Base-by-base conservation (phyloP, 1,139 yeast species). In the Protomyces pachydermus region DNA sequence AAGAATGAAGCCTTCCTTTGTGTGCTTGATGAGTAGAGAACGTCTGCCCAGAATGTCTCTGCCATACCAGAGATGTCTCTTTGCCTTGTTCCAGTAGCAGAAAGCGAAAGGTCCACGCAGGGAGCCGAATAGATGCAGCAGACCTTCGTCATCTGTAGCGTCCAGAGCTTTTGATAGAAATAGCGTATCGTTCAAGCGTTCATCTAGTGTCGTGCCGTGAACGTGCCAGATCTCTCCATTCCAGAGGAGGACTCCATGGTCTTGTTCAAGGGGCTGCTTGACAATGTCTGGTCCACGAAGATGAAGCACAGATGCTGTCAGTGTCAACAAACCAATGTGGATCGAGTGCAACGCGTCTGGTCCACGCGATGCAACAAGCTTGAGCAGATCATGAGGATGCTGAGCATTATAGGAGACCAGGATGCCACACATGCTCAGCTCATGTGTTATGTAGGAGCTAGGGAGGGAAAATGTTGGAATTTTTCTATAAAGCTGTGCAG, bases 81-180 rank as follows among this genome's bases (percentile, higher is more conserved):
- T 25, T 18, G 20, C 37, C 54, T 60, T 32, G 46, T 28, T 20
- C 28, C 25, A 50, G 79, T 79, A 74, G 77, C 83, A 76, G 67
- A 79, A 77, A 0, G 98, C 95, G 78, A 85, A 93, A 72, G 93
- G 98, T 1, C 99, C 99, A 38, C 81, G 78, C 35, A 89, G 69
- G 1, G 63, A 65, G n/a, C 76, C 73, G 1, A 81, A 63, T n/a
- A 37, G 42, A 64, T 80, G 69, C 46, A 72, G 62, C 66, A 74
- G 38, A 69, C 79, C 75, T 25, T 78, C 75, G 1, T 69, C 56
- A 9, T 35, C 37, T 55, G 65, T 14, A 61, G 64, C 23, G n/a
- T 46, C 28, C 35, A 79, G 68, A 23, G 69, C 65, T 1, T 74
- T 67, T 45, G 74, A 74, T 20, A 84, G 74, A 65, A 72, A 81